Percentiles rank a stretch among this genome's conserved stretches.
These are phyloP conservation scores for Populus hybrid DNA, from an alignment of 441 rosid genomes.

Conservation along the genomic window DNA sequence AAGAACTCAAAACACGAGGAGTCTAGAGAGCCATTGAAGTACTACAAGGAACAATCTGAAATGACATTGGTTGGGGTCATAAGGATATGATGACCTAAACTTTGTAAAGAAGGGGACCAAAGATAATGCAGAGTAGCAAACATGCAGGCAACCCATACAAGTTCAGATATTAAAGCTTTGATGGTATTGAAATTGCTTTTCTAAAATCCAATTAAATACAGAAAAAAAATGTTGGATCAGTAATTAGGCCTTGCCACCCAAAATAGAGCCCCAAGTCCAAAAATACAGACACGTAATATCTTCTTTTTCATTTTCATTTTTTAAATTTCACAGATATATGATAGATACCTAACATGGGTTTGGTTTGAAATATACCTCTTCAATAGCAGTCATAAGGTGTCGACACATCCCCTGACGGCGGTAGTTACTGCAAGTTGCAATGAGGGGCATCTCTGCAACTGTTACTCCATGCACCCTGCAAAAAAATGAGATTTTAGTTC, in stretches of 20 bases:
- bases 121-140: not conserved
- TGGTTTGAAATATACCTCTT: conserved; percentile 54
- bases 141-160: not conserved
- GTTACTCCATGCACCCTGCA: conserved; percentile 77
- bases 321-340: not conserved
- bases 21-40: not conserved
- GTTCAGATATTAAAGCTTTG: not conserved
- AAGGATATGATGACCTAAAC: not conserved
- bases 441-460: conserved; percentile 97
- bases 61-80: not conserved
- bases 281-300: not conserved
- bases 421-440: conserved; percentile 91
- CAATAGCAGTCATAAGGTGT: conserved; percentile 68
- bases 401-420: conserved; percentile 97
- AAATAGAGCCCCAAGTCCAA: not conserved
- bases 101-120: not conserved
- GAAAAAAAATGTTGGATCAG: not conserved
- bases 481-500: conserved; percentile 9
- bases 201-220: conserved; percentile 5
- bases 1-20: not conserved
- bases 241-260: not conserved
- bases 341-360: not conserved
- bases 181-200: not conserved
- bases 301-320: no score
- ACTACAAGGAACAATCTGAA: not conserved